These are phyloP conservation scores for Monilinia fructicola DNA, from an alignment of 2,329 filamentous ascomycete genomes.

Conservation along the genomic window DNA sequence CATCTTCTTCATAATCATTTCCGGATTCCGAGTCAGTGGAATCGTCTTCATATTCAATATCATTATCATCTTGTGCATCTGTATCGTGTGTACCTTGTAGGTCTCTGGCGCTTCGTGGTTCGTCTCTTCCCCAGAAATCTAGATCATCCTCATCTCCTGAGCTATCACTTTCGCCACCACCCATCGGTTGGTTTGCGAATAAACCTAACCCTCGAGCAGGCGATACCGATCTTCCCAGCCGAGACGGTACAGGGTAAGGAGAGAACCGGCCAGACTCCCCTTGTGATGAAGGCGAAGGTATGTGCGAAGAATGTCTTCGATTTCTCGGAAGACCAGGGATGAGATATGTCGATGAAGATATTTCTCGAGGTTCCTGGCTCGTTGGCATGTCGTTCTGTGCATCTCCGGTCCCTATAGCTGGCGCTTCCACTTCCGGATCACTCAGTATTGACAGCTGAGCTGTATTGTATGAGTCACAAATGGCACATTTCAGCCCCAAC, in stretches of 20 bases:
- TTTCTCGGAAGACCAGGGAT: conserved; percentile 27
- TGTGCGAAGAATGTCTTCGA: conserved; percentile 39
- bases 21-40: conserved; percentile 28
- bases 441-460: conserved; percentile 63
- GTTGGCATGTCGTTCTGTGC: conserved; percentile 28
- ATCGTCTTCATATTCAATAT: conserved; percentile 39
- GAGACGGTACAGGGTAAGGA: conserved; percentile 33
- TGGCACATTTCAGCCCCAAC: conserved; percentile 85
- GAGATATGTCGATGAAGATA: conserved; percentile 21
- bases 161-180: conserved; percentile 50
- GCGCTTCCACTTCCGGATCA: conserved; percentile 34
- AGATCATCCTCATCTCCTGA: conserved; percentile 51
- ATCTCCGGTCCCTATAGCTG: conserved; percentile 32
- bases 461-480: conserved; percentile 70
- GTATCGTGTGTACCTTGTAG: conserved; percentile 35
- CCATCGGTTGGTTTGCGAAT: conserved; percentile 33
- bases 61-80: conserved; percentile 43
- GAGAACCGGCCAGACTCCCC: conserved; percentile 30
- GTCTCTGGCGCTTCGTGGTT: conserved; percentile 40
- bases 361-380: conserved; percentile 29
- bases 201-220: conserved; percentile 39
- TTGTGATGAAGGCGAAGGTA: conserved; percentile 26
- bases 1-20: conserved; percentile 42
- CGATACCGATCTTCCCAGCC: conserved; percentile 41
- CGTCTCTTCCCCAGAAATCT: conserved; percentile 50